Evolutionary conservation across 208 protist genomes (phyloP).

Genomic region (Hexamita inflata): DNA sequence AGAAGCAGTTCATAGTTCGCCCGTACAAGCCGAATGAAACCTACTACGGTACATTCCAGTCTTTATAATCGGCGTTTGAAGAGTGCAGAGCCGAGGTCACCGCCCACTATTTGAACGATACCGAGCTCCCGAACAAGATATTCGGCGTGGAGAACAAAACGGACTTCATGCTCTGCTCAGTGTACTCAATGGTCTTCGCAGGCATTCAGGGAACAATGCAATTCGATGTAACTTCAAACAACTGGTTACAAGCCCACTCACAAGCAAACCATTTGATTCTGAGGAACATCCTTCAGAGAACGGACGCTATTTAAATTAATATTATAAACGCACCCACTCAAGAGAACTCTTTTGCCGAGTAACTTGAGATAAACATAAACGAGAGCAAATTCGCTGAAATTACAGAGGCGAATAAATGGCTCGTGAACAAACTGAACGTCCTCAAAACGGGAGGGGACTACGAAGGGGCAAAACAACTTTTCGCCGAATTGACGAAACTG

Average conservation of each 20-base stretch:
- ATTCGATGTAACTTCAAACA: background rate
- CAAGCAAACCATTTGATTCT: slow-evolving; percentile 3
- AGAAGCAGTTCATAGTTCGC: background rate
- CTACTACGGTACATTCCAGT: slow-evolving; percentile 28
- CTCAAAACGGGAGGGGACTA: background rate
- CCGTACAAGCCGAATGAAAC: slow-evolving; percentile 37
- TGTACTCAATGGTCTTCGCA: slow-evolving; percentile 30
- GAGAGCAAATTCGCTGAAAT: background rate
- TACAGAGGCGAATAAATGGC: background rate
- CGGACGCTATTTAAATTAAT: background rate
- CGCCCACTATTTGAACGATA: slow-evolving; percentile 28
- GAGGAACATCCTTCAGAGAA: slow-evolving; percentile 48
- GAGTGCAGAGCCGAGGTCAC: slow-evolving; percentile 42
- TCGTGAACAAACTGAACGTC: background rate
- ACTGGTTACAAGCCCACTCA: slow-evolving; percentile 9
- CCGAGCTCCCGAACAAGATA: slow-evolving; percentile 26
- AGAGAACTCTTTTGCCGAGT: no score
- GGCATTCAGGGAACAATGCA: slow-evolving; percentile 27
- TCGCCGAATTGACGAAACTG: background rate
- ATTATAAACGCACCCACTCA: background rate
- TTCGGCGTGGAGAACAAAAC: slow-evolving; percentile 29
- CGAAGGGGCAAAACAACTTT: background rate
- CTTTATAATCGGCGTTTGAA: slow-evolving; percentile 34
- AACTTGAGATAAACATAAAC: background rate
- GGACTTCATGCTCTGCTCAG: background rate